phyloP scores from a whole-genome alignment of 768 basidiomycete genomes.

The Chalciporus sphaerocephalus region DNA sequence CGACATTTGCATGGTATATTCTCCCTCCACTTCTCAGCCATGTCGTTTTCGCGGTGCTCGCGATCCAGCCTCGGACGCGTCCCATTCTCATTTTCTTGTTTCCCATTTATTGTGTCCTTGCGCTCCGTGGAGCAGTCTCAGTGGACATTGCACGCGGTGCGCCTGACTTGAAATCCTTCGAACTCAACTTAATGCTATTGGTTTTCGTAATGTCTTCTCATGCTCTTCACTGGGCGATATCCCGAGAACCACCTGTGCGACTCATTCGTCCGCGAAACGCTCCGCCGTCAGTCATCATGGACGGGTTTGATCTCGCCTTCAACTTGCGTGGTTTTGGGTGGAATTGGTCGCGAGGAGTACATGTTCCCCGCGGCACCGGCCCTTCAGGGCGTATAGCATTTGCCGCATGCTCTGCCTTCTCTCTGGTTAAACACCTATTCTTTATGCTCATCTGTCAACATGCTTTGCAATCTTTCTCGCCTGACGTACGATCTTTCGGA shows the following conservation, averaged over 20 bases:
- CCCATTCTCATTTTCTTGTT: too few relatives aligned
- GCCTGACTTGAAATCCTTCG: too few relatives aligned
- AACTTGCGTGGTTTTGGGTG: slow-evolving; percentile 57
- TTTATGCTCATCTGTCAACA: slow-evolving; percentile 45
- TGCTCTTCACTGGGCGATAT: neutral
- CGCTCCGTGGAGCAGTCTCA: too few relatives aligned
- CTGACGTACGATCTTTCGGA: slow-evolving; percentile 29
- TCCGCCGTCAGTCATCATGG: slow-evolving; percentile 8
- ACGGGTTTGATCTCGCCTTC: slow-evolving; percentile 48
- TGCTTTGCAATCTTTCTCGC: slow-evolving; percentile 42
- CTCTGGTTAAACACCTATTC: slow-evolving; percentile 34
- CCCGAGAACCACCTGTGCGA: neutral
- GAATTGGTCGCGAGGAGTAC: slow-evolving; percentile 45
- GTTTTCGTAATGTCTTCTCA: neutral
- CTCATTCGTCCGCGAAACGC: neutral
- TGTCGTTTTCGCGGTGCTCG: too few relatives aligned
- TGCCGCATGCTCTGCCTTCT: slow-evolving; percentile 30
- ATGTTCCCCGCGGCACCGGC: slow-evolving; percentile 37
- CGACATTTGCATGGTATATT: too few relatives aligned
- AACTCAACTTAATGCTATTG: too few relatives aligned
- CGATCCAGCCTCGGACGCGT: too few relatives aligned
- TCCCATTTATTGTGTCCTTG: too few relatives aligned
- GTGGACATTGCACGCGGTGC: too few relatives aligned
- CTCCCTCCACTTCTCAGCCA: too few relatives aligned
- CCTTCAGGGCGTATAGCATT: slow-evolving; percentile 38